Evolutionary conservation across 169 alveolate genomes (phyloP), one percentile per base, ranked within the genome.

Genomic region (Eimeria tenella): DNA sequence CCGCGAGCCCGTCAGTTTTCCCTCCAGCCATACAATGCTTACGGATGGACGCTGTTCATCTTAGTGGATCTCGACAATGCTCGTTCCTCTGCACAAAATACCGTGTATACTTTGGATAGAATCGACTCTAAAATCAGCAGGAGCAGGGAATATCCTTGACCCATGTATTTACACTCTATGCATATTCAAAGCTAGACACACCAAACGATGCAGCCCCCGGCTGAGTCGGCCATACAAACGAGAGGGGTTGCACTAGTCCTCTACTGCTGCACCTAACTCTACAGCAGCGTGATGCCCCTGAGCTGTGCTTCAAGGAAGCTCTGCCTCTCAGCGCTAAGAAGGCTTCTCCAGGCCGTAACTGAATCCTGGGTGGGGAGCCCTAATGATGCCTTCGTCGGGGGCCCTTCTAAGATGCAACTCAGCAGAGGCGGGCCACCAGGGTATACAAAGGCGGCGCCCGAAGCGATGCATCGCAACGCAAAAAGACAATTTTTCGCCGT

Each of bases 261-360:
- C 63, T 74, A 74, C 63, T 74, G 42, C 7, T 74, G 84, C 65
- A 10, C 49, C 84, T 50, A 31, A 17, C 84, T 42, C 84, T 62
- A 74, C 62, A 50, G n/a, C 63, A 15, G 84, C 84, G 84, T 50
- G 62, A 74, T 74, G 52, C 84, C 60, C 49, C n/a, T 74, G 49
- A 79, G 73, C 53, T 63, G 88, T 52, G 13, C 71, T 4, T 60
- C 55, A 56, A 79, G 88, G 19, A 70, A 49, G 11, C 53, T 52
- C 68, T 63, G 71, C 56, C 25, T 52, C 53, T 79, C 88, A 25
- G 88, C 23, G 73, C 88, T 79, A 53, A 79, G 25, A 11, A n/a
- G 73, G 56, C 31, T 79, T 65, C 73, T 79, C 88, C 88, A 79
- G 25, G 88, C 88, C 88, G 68, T 21, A 8, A 79, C 88, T 11